Evolutionary conservation across 306 rosid genomes (phyloP).

Genomic region (Hippophae gyantsensis): DNA sequence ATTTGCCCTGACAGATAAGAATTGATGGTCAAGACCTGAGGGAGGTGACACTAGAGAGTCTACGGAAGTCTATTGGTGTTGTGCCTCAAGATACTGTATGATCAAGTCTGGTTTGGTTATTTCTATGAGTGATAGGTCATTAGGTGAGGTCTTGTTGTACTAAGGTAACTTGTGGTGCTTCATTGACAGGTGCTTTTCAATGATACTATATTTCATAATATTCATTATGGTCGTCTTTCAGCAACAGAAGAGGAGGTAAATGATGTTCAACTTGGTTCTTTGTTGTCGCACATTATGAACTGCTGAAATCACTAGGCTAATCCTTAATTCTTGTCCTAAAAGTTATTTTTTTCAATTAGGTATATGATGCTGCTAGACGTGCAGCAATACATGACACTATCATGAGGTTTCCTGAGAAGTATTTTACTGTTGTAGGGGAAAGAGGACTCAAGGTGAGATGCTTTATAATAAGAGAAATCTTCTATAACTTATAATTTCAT

Average conservation of each 20-base stretch:
- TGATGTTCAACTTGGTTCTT: constrained; percentile 13
- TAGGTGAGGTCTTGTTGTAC: constrained; percentile 10
- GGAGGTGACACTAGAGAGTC: constrained; percentile 73
- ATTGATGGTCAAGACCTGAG: constrained; percentile 80
- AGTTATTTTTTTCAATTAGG: constrained; percentile 24
- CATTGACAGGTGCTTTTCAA: constrained; percentile 80
- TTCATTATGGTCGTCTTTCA: constrained; percentile 80
- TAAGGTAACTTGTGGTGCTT: constrained; percentile 16
- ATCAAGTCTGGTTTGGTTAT: constrained; percentile 15
- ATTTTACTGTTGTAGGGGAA: constrained; percentile 86
- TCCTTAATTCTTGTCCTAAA: constrained; percentile 10
- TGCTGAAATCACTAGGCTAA: constrained; percentile 14
- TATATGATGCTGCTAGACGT: constrained; percentile 77
- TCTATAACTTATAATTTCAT: too few species aligned
- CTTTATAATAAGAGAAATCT: too few species aligned
- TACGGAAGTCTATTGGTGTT: constrained; percentile 77
- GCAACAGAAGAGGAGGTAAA: constrained; percentile 84
- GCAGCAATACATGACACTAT: constrained; percentile 94
- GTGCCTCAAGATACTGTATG: constrained; percentile 97
- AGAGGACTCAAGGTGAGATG: constrained; percentile 89
- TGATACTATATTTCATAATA: constrained; percentile 87
- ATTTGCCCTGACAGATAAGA: constrained; percentile 43
- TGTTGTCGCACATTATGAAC: constrained; percentile 11
- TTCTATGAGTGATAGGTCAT: constrained; percentile 3
- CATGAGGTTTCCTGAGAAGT: constrained; percentile 74